These are phyloP conservation scores for Daldinia sp. DNA, from an alignment of 2,329 filamentous ascomycete genomes.

Conservation along the genomic window DNA sequence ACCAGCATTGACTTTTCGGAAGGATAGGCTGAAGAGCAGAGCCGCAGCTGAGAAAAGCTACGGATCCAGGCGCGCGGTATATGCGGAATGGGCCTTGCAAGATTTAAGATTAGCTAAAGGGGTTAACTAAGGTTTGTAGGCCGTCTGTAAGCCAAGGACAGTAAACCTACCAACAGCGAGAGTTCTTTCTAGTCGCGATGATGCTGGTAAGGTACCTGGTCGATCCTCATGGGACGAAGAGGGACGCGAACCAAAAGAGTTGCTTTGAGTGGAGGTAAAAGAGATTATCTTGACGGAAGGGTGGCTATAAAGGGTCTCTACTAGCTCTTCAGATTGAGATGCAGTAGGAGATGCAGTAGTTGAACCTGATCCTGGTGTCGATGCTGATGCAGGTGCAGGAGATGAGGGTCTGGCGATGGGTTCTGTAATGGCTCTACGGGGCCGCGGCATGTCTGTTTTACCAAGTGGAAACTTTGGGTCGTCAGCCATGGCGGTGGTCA, in stretches of 20 bases:
- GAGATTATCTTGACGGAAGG: conserved; percentile 76
- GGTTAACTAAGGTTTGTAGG: conserved; percentile 5
- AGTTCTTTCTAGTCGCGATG: conserved; percentile 60
- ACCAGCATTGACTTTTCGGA: conserved; percentile 93
- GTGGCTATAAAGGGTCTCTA: conserved; percentile 82
- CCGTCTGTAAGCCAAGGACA: conserved; percentile 18
- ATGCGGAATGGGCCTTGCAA: conserved; percentile 76
- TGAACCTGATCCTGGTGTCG: conserved; percentile 32
- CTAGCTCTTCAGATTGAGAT: conserved; percentile 52
- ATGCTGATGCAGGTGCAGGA: conserved; percentile 28
- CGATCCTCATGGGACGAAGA: conserved; percentile 51
- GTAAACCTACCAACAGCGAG: conserved; percentile 76
- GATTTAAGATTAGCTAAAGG: conserved; percentile 8
- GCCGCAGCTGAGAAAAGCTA: conserved; percentile 89
- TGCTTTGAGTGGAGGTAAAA: conserved; percentile 56
- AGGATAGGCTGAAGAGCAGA: conserved; percentile 87
- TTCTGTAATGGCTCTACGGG: conserved; percentile 56
- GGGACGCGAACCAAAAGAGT: conserved; percentile 52
- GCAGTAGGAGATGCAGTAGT: conserved; percentile 38
- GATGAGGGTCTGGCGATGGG: conserved; percentile 48
- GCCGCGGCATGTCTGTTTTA: conserved; percentile 35
- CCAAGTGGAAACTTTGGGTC: conserved; percentile 22
- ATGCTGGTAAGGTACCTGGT: conserved; percentile 49
- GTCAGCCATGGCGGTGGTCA: conserved; percentile 36
- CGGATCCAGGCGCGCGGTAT: conserved; percentile 86